Base-by-base conservation (phyloP, 2,329 filamentous ascomycete genomes). In the Beauveria brongniartii region DNA sequence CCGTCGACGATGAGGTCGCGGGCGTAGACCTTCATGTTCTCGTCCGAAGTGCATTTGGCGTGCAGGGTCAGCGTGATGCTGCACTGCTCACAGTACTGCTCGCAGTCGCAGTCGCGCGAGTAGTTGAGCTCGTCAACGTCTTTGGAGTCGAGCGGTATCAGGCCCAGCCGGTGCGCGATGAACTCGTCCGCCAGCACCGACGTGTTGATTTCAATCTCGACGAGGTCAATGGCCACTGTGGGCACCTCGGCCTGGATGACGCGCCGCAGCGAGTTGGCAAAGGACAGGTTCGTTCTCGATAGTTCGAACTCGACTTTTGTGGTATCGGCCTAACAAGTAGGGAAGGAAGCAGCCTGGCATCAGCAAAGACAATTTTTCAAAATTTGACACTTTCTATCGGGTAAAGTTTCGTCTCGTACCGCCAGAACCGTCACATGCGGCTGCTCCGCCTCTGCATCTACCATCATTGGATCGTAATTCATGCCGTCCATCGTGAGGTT, bases 161-260 rank as follows among this genome's bases (percentile, higher is more conserved):
- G 85, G 37, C 94, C 93, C 16, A 99, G 83, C 51, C 93, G 89
- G 75, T 97, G 93, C 54, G 91, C 89, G 67, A 99, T 87, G 75
- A 97, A 96, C 75, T 99, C 93, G 75, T 99, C 93, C 63, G 93
- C 90, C 16, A 97, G 85, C 5, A 97, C 92, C n/a, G 92, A 95
- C 62, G 89, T 96, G 80, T 99, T 99, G 69, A 83, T 84, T 71
- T 95, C 88, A 66, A 99, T 87, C 74, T 97, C 91, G 64, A 97
- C 92, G 16, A 96, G 84, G 71, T 99, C 93, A 73, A 97, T 92
- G 65, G 94, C 92, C 68, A 97, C 87, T 26, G 91, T 97, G 12
- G 93, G 92, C 63, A 99, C 90, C 77, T 99, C 93, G 69, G 91
- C 90, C 66, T 96, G 87, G 78, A 97, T 93, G 62, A 91, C 83